phyloP scores from a whole-genome alignment of 2,329 filamentous ascomycete species.

The Talaromyces islandicus region DNA sequence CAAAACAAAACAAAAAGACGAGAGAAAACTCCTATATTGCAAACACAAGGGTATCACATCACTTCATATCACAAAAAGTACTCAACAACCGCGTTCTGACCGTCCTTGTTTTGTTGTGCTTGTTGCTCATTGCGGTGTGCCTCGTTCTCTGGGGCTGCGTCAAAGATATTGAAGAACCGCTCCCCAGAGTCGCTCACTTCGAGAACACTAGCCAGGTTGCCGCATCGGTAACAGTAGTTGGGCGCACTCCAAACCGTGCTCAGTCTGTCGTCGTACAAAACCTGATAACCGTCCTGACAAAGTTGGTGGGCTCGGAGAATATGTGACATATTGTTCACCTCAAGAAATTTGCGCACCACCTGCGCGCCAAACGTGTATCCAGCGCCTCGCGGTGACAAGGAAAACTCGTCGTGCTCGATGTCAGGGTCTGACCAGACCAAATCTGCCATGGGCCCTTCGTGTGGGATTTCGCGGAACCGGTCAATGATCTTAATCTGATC shows the following conservation, averaged over 20 bases:
- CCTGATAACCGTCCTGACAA: slow-evolving; percentile 96
- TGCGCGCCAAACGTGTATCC: slow-evolving; percentile 97
- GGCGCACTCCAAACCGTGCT: slow-evolving; percentile 98
- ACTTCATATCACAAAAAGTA: slow-evolving; percentile 59
- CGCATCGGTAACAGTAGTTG: slow-evolving; percentile 92
- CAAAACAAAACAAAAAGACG: background rate
- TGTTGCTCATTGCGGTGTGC: slow-evolving; percentile 75
- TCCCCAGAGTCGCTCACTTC: slow-evolving; percentile 93
- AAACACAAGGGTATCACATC: slow-evolving; percentile 13
- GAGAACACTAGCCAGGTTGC: slow-evolving; percentile 93
- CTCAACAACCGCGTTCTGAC: slow-evolving; percentile 65
- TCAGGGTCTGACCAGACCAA: slow-evolving; percentile 98
- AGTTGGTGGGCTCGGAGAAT: slow-evolving; percentile 97
- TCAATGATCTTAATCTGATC: slow-evolving; percentile 99
- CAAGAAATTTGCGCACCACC: slow-evolving; percentile 95
- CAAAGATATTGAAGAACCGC: slow-evolving; percentile 95
- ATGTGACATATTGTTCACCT: slow-evolving; percentile 96
- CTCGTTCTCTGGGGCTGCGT: slow-evolving; percentile 90
- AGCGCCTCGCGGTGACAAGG: slow-evolving; percentile 82
- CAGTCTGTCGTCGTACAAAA: slow-evolving; percentile 87
- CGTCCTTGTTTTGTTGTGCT: slow-evolving; percentile 59
- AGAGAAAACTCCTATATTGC: slow-evolving; percentile 9
- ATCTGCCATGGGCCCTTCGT: slow-evolving; percentile 99
- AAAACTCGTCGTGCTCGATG: slow-evolving; percentile 95
- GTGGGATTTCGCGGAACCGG: slow-evolving; percentile 94